Conservation (phyloP, 2,329 filamentous ascomycete species). For the Trichoderma sp. region DNA sequence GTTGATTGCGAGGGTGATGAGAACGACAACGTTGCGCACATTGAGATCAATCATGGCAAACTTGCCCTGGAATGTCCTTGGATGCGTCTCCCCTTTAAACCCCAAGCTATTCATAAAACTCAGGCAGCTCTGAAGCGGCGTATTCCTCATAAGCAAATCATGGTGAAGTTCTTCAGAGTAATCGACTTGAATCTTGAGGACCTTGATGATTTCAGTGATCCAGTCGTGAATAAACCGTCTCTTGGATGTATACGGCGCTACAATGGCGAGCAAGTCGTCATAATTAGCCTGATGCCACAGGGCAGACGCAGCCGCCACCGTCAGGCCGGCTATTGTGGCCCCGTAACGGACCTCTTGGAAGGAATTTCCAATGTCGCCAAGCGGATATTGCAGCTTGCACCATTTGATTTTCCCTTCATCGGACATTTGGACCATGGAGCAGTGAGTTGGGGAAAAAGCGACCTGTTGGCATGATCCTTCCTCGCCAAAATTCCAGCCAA, state of each 20-base stretch:
- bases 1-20: conserved; percentile 63
- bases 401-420: conserved; percentile 60
- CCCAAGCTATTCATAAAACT: conserved; percentile 78
- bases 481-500: conserved; percentile 70
- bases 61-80: conserved; percentile 67
- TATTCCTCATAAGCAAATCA: conserved; percentile 71
- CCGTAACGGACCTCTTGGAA: conserved; percentile 53
- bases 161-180: conserved; percentile 74
- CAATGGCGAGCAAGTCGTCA: conserved; percentile 71
- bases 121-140: conserved; percentile 70
- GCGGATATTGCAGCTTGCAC: conserved; percentile 53
- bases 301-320: conserved; percentile 49
- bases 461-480: conserved; percentile 62
- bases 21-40: conserved; percentile 67
- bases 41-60: conserved; percentile 74
- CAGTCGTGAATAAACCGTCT: conserved; percentile 57
- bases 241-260: conserved; percentile 47
- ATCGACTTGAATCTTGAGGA: conserved; percentile 73
- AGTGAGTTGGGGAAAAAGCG: conserved; percentile 60
- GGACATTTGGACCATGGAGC: conserved; percentile 56
- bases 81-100: conserved; percentile 61
- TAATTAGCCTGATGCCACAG: conserved; percentile 51
- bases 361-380: conserved; percentile 47
- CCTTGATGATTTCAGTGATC: conserved; percentile 64
- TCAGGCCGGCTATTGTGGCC: conserved; percentile 61